These are phyloP conservation scores for Edaphochlamys debaryana DNA, from an alignment of 139 green algal species.

Conservation along the genomic window DNA sequence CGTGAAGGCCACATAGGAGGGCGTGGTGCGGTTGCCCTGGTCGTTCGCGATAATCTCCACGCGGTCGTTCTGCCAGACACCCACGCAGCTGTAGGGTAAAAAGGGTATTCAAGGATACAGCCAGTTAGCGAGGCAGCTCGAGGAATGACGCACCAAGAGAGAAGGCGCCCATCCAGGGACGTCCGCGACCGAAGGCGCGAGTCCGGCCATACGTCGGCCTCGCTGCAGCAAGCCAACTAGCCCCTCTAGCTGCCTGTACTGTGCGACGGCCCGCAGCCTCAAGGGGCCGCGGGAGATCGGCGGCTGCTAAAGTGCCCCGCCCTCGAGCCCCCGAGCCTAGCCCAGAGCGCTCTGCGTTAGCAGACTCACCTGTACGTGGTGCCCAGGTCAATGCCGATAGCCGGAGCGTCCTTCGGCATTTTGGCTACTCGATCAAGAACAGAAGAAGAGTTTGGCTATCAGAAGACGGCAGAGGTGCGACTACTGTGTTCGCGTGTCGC, in stretches of 20 bases:
- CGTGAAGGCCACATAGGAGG: slow-evolving; percentile 97
- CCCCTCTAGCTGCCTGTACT: too few species aligned
- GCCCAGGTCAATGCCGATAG: slow-evolving; percentile 56
- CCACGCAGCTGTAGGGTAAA: slow-evolving; percentile 73
- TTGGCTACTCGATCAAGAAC: background rate
- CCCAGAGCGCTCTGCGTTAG: too few species aligned
- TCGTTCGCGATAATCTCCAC: slow-evolving; percentile 97
- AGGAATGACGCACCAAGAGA: background rate
- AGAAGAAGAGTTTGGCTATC: too few species aligned
- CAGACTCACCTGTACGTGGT: slow-evolving; percentile 57
- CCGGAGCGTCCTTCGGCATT: slow-evolving; percentile 31
- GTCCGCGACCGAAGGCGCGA: too few species aligned
- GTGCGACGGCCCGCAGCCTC: too few species aligned
- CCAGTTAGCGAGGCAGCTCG: background rate
- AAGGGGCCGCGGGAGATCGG: too few species aligned
- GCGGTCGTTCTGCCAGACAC: slow-evolving; percentile 91
- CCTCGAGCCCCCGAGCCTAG: too few species aligned
- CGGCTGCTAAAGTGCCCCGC: too few species aligned
- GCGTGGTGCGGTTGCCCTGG: slow-evolving; percentile 93
- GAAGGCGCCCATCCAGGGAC: too few species aligned
- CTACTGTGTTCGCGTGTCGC: too few species aligned
- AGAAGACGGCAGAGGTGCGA: too few species aligned
- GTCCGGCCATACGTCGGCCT: background rate
- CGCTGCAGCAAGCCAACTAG: too few species aligned
- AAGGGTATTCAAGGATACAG: background rate